Base-by-base conservation (phyloP, 352 stramenopile species). In the Phytophthora constricta region DNA sequence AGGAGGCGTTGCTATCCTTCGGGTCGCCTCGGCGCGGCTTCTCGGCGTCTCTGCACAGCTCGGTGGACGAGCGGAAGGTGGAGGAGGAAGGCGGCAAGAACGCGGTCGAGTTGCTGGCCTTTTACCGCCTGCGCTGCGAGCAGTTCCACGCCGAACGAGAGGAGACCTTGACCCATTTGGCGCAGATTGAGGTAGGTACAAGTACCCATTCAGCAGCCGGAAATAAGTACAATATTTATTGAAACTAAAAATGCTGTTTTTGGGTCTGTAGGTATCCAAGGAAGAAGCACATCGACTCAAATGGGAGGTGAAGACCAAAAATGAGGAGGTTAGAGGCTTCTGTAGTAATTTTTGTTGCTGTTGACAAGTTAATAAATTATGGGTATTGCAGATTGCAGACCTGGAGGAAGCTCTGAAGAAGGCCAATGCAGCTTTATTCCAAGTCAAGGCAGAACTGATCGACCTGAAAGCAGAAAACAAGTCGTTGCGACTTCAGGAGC, bases 241-340 rank as follows among this genome's bases (percentile, higher is more conserved):
- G 16, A n/a, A n/a, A n/a, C n/a, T n/a, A n/a, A n/a, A n/a, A n/a
- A n/a, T n/a, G n/a, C n/a, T 50, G n/a, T 34, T 17, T 45, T 2
- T 9, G 37, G 8, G 4, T 19, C n/a, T 47, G 20, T 23, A 95
- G 82, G 78, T 92, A 9, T 84, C 82, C 7, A 92, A 93, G 49
- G 88, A 93, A 51, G 78, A 94, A 71, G 55, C 82, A 19, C 84
- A 95, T 70, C 74, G 81, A 17, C 61, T 84, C 28, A 88, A 92
- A 59, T 95, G 87, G 88, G 83, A 92, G 61, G 64, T 95, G 20
- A 75, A 74, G 42, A 73, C 62, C 43, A 81, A 82, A 58, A 76
- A 80, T 16, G 83, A 94, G 34, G 85, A 96, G 80, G 83, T 93
- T 22, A 5, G 45, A 25, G 1, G 11, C 2, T 16, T 27, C 23